A percentile compares a stretch with the other conserved stretches of the same genome.
Evolutionary conservation across 805 yeast genomes (phyloP).

Genomic region (Candida khao-thaluensis): DNA sequence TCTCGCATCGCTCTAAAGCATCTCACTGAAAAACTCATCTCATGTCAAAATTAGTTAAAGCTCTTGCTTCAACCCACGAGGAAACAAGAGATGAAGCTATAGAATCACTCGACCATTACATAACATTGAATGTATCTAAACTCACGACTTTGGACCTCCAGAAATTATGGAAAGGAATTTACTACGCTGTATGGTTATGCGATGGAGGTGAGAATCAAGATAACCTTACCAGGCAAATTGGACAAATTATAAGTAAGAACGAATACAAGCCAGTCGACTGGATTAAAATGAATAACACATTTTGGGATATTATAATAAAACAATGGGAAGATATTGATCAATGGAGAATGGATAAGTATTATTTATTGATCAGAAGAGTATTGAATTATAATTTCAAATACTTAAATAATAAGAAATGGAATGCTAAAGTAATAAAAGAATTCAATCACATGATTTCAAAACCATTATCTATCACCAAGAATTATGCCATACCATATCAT

Average conservation of each 20-base stretch:
- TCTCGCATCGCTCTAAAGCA: too few relatives aligned
- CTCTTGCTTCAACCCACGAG: constrained; percentile 80
- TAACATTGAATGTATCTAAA: constrained; percentile 36
- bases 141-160: constrained; percentile 57
- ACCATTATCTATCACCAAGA: constrained; percentile 57
- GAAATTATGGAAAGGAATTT: constrained; percentile 95
- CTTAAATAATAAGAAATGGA: constrained; percentile 56
- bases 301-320: constrained; percentile 72
- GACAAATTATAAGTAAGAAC: constrained; percentile 48
- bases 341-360: constrained; percentile 84
- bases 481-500: constrained; percentile 79
- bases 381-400: constrained; percentile 62
- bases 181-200: constrained; percentile 93
- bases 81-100: constrained; percentile 58
- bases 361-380: constrained; percentile 75
- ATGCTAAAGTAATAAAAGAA: constrained; percentile 40
- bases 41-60: constrained; percentile 62
- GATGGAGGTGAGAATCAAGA: constrained; percentile 94
- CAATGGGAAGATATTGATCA: constrained; percentile 88
- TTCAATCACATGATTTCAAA: constrained; percentile 46
- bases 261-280: constrained; percentile 28
- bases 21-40: constrained; percentile 2
- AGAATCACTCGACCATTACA: constrained; percentile 13
- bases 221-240: constrained; percentile 70
- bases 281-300: constrained; percentile 59